Base-by-base conservation (phyloP, 1,284 basidiomycete genomes). In the Kwoniella shivajii region DNA sequence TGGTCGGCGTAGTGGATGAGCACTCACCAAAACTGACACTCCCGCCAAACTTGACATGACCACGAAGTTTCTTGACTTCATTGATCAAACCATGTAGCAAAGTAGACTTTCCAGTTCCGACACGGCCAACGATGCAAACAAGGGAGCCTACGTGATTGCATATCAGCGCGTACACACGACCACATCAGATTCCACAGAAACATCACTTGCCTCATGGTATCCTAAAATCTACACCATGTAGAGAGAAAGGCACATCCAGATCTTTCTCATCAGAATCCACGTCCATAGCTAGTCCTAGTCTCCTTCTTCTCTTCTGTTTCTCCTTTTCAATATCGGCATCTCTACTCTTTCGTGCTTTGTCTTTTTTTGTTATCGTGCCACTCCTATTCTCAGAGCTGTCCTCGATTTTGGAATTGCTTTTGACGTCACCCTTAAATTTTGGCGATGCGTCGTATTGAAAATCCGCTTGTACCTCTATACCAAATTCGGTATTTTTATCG, bases 41-140 rank as follows among this genome's bases (percentile, higher is more conserved):
- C 2, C 89, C 85, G 1, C 85, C 84, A 64, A 88, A 84, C 0
- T 77, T 63, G 18, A 85, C 82, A 79, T 73, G 80, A 5, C 89
- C 89, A 5, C 78, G 65, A 2, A 80, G 81, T 65, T 82, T 82
- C 42, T 84, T 80, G 88, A 92, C 90, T 74, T 92, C 89, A 4
- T 88, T 87, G 36, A 91, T 84, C 55, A 89, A 65, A 0, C 83
- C 84, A 64, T 86, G 83, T 4, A 88, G 71, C 27, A 92, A 75
- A 3, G 87, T 88, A 0, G 65, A 65, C 50, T 77, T 77, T 7
- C 75, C 74, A 0, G 64, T 58, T 2, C 75, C 75, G 13, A 77
- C 67, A 7, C 71, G 37, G 0, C 75, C 75, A 1, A 74, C 66
- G 13, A 77, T 50, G 33, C 68, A 71, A 0, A 72, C 70, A 20